Base-by-base conservation (phyloP, 495 filamentous ascomycete species). In the Daldinia grandis region DNA sequence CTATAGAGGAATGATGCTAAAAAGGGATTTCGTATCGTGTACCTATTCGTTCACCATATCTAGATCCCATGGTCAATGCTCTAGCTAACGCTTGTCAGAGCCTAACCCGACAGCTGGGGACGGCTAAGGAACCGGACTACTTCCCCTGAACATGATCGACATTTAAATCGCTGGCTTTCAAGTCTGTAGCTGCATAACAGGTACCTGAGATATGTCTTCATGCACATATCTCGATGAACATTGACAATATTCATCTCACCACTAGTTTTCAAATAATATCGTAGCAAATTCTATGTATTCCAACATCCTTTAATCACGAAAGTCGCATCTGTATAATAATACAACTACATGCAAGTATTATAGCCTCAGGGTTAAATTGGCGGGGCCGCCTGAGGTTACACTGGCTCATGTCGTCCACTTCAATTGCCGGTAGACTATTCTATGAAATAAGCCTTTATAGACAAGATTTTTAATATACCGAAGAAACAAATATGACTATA, bases 301-400 rank as follows among this genome's bases (percentile, higher is more conserved):
- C 28, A 27, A 2, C 35, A 57, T 17, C 8, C 51, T 25, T 8
- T 49, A 12, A 4, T 12, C 27, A 37, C 3, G n/a, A 61, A 49
- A 49, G 42, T 24, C 25, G 10, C 42, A 25, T 27, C 31, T 8
- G n/a, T 14, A 49, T 12, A n/a, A 38, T 51, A 58, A 14, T 12
- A 53, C 14, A 58, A 38, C 19, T 57, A 5, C 31, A 58, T 44
- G 37, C 56, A 30, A 27, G 2, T 17, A 24, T 24, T 54, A 66
- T 55, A 60, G 56, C 55, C 55, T 66, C 33, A 54, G 35, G 56
- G 56, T 60, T 60, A 59, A 66, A 55, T 55, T 49, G 64, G 66
- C 66, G 66, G 66, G 66, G 59, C 66, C 47, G 42, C 35, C 15
- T 54, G 54, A 69, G n/a, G 66, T 62, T 69, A 38, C 66, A 63